A percentile compares a stretch with the other conserved stretches of the same genome.
phyloP scores from a whole-genome alignment of 164 flowering plant species.

The Chloranthus sessilifolius region DNA sequence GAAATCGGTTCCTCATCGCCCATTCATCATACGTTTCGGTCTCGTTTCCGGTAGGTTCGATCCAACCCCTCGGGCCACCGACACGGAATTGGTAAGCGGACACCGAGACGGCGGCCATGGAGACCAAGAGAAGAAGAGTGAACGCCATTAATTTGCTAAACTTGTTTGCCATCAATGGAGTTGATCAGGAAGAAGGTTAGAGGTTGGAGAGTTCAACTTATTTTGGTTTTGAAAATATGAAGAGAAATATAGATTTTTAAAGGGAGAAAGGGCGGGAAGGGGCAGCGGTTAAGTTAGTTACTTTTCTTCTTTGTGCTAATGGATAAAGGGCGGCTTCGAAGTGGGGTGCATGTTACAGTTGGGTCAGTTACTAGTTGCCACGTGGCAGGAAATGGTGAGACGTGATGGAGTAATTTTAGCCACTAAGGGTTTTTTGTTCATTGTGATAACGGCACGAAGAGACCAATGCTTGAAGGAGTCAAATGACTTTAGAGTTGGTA shows the following conservation, averaged over 20 bases:
- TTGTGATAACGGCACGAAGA: not conserved
- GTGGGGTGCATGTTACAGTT: not conserved
- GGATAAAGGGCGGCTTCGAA: not conserved
- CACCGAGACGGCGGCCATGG: slow-evolving; percentile 10
- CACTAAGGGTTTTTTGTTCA: no score
- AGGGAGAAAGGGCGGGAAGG: no score
- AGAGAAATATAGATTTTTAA: no score
- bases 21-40: slow-evolving; percentile 40
- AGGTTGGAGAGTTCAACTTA: no score
- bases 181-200: not conserved
- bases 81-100: slow-evolving; percentile 36
- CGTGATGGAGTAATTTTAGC: no score
- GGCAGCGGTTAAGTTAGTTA: not conserved
- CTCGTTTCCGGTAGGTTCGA: slow-evolving; percentile 33
- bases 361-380: not conserved
- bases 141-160: slow-evolving; percentile 1
- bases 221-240: no score
- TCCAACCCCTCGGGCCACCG: slow-evolving; percentile 53
- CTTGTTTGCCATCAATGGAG: not conserved
- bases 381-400: no score
- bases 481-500: not conserved
- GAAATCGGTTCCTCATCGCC: slow-evolving; percentile 54
- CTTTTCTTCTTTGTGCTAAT: not conserved
- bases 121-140: slow-evolving; percentile 7
- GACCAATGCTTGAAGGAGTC: not conserved